Percentiles rank a stretch among this genome's conserved stretches.
These are phyloP conservation scores for Plantago lanceolata DNA, from an alignment of 305 asterid genomes.

Conservation along the genomic window DNA sequence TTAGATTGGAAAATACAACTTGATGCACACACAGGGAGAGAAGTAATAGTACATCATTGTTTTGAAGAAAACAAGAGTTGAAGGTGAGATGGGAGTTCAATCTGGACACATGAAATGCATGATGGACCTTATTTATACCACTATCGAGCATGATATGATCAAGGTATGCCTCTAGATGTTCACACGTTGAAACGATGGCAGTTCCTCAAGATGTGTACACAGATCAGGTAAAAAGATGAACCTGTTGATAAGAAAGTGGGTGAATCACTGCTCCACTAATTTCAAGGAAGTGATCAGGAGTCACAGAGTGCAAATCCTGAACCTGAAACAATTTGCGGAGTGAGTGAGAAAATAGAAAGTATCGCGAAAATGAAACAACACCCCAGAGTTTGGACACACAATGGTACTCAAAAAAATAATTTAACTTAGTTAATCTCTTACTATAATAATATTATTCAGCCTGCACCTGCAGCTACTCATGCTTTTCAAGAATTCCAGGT, in stretches of 20 bases:
- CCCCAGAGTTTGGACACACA: background rate
- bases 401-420: background rate
- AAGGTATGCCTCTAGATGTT: background rate
- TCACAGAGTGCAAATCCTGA: slow-evolving; percentile 87
- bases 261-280: slow-evolving; percentile 98
- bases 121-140: background rate
- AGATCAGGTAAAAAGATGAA: slow-evolving; percentile 25
- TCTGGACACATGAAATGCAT: no score
- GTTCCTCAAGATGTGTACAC: no score
- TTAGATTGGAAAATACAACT: background rate
- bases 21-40: background rate
- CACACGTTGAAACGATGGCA: no score
- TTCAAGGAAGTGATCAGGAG: slow-evolving; percentile 92
- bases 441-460: no score
- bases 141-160: background rate
- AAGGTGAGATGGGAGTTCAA: no score
- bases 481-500: no score
- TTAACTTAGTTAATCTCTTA: no score
- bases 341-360: background rate
- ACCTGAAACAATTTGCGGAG: slow-evolving; percentile 54
- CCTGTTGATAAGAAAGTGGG: slow-evolving; percentile 99
- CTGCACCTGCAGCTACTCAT: no score
- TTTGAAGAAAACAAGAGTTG: background rate
- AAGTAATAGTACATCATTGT: background rate
- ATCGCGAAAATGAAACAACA: slow-evolving; percentile 2